Evolutionary conservation across 257 asterid species (phyloP).

Genomic region (Salvia miltiorrhiza): DNA sequence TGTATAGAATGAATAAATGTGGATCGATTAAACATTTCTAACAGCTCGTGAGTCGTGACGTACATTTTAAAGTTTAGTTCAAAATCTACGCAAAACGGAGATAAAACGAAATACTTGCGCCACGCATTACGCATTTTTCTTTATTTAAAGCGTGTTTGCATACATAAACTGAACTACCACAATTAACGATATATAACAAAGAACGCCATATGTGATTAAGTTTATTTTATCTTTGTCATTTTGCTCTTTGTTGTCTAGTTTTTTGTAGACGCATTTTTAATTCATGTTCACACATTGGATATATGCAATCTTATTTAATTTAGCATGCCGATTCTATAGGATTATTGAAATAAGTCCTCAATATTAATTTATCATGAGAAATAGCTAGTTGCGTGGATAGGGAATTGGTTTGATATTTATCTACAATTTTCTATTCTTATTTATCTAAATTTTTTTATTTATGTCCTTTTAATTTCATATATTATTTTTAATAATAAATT

Average conservation of each 20-base stretch:
- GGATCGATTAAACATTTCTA: background rate
- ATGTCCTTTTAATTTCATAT: too few species aligned
- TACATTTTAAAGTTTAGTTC: background rate
- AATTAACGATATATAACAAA: background rate
- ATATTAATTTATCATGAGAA: too few species aligned
- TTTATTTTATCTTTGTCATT: background rate
- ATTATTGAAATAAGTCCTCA: background rate
- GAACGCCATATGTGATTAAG: background rate
- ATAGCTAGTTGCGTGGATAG: too few species aligned
- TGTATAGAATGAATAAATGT: background rate
- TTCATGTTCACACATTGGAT: background rate
- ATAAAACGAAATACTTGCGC: background rate
- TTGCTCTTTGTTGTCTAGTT: background rate
- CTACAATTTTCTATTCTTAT: too few species aligned
- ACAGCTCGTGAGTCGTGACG: too few species aligned
- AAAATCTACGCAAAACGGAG: background rate
- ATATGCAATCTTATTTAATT: background rate
- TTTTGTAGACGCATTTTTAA: background rate
- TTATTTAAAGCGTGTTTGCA: background rate
- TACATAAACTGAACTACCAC: background rate
- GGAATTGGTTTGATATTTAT: too few species aligned
- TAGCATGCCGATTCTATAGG: too few species aligned
- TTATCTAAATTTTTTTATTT: too few species aligned
- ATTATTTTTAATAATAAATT: too few species aligned
- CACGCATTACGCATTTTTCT: background rate